Conservation (phyloP, 2,329 filamentous ascomycete genomes). For the Alternaria longipes region DNA sequence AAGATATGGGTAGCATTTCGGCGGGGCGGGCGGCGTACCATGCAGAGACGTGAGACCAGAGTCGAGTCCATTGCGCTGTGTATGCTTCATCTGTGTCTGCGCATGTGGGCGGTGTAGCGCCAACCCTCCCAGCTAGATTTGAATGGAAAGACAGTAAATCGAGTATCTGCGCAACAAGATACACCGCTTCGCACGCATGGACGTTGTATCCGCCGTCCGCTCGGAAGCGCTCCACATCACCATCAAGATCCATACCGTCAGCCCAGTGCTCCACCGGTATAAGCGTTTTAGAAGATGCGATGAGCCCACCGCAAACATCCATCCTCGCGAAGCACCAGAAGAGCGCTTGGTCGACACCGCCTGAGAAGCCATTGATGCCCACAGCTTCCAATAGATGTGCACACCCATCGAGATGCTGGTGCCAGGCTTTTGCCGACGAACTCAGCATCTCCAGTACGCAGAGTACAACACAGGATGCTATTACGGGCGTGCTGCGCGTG, state of each 20-base stretch:
- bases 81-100: not conserved
- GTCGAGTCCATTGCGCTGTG: conserved; percentile 35
- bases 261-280: conserved; percentile 62
- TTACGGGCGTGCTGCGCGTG: conserved; percentile 56
- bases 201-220: conserved; percentile 58
- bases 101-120: not conserved
- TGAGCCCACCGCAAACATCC: conserved; percentile 66
- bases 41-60: conserved; percentile 45
- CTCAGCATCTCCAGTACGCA: conserved; percentile 62
- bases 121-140: conserved; percentile 34
- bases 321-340: conserved; percentile 69
- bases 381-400: conserved; percentile 63
- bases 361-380: conserved; percentile 61
- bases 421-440: conserved; percentile 61
- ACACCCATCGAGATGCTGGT: conserved; percentile 65
- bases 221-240: conserved; percentile 52
- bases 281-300: conserved; percentile 62
- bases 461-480: conserved; percentile 60
- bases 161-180: conserved; percentile 61
- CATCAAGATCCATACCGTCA: conserved; percentile 50
- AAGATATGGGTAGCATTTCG: conserved; percentile 23
- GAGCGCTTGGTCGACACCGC: conserved; percentile 62
- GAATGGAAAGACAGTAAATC: conserved; percentile 35
- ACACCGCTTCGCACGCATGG: conserved; percentile 69
- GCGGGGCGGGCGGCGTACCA: conserved; percentile 45